Conservation (phyloP, 345 rosid species). For the Stellera chamaejasme region DNA sequence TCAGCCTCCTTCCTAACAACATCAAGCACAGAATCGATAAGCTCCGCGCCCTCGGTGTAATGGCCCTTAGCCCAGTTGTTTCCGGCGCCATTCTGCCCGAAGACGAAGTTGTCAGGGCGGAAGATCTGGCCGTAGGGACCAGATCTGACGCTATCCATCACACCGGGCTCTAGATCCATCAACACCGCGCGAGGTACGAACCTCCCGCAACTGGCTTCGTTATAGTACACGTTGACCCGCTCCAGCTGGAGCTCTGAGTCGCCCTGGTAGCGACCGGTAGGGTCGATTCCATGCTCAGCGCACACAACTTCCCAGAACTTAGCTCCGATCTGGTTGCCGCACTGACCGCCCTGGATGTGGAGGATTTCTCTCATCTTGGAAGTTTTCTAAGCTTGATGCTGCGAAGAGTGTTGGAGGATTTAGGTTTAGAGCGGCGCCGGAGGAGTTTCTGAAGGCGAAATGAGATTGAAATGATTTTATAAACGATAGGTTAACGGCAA, state of each 20-base stretch:
- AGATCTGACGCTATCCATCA: constrained; percentile 73
- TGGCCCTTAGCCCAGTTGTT: constrained; percentile 91
- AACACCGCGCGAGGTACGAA: constrained; percentile 69
- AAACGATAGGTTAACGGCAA: constrained; percentile 10
- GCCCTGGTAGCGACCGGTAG: constrained; percentile 67
- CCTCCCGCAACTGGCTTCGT: constrained; percentile 72
- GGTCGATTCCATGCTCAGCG: constrained; percentile 75
- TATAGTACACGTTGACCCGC: constrained; percentile 68
- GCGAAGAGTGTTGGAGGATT: constrained; percentile 11
- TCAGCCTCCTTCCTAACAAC: constrained; percentile 77
- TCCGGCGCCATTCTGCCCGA: constrained; percentile 80
- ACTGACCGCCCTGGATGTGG: constrained; percentile 72
- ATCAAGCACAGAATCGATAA: constrained; percentile 66
- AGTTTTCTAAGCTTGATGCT: constrained; percentile 6
- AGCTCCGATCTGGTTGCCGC: constrained; percentile 78
- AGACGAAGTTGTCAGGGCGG: constrained; percentile 67
- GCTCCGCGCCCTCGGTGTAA: constrained; percentile 78
- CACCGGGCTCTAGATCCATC: constrained; percentile 80
- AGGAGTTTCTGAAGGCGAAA: neutral
- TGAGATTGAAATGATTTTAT: constrained; percentile 2
- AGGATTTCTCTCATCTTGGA: constrained; percentile 63
- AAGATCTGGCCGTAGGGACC: constrained; percentile 72
- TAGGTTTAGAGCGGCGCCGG: neutral
- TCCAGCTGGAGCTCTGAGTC: constrained; percentile 59
- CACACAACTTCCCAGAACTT: constrained; percentile 83